A percentile compares a stretch with the other conserved stretches of the same genome.
Conservation (phyloP, 2,329 filamentous ascomycete species). For the Aspergillus arachidicola region DNA sequence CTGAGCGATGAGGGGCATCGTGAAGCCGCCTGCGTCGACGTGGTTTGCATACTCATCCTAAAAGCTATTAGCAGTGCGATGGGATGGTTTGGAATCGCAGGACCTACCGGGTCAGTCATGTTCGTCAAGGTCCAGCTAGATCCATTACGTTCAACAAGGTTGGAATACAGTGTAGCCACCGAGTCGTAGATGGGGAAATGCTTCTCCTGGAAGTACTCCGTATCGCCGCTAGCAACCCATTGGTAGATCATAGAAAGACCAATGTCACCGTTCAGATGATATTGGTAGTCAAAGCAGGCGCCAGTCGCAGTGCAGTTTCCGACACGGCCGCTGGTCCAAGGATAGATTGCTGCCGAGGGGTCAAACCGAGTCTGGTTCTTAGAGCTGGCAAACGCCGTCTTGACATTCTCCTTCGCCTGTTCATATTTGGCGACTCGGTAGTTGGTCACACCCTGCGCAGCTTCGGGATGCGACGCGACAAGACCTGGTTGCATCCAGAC, state of each 20-base stretch:
- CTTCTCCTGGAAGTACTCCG: constrained; percentile 55
- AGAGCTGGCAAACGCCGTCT: constrained; percentile 58
- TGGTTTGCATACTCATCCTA: constrained; percentile 69
- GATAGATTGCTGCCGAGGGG: constrained; percentile 61
- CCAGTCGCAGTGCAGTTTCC: constrained; percentile 69
- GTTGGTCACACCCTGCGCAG: constrained; percentile 64
- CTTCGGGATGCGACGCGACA: constrained; percentile 64
- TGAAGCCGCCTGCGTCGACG: constrained; percentile 69
- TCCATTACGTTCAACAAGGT: constrained; percentile 63
- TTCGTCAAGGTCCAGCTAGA: constrained; percentile 59
- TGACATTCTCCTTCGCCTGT: constrained; percentile 63
- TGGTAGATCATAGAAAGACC: constrained; percentile 64
- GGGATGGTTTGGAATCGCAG: background rate
- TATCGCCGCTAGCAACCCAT: constrained; percentile 62
- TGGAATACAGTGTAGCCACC: constrained; percentile 62
- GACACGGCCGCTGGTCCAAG: constrained; percentile 68
- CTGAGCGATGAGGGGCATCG: constrained; percentile 63
- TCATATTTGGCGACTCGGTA: constrained; percentile 62
- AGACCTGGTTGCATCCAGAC: constrained; percentile 71
- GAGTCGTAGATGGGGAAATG: constrained; percentile 67
- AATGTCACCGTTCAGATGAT: constrained; percentile 72
- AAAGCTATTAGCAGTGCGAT: background rate
- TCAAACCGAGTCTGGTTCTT: constrained; percentile 63
- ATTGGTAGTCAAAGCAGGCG: constrained; percentile 71
- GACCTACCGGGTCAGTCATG: constrained; percentile 68